phyloP scores from a whole-genome alignment of 2,329 filamentous ascomycete genomes.

The Pseudocercospora pini-densiflorae region DNA sequence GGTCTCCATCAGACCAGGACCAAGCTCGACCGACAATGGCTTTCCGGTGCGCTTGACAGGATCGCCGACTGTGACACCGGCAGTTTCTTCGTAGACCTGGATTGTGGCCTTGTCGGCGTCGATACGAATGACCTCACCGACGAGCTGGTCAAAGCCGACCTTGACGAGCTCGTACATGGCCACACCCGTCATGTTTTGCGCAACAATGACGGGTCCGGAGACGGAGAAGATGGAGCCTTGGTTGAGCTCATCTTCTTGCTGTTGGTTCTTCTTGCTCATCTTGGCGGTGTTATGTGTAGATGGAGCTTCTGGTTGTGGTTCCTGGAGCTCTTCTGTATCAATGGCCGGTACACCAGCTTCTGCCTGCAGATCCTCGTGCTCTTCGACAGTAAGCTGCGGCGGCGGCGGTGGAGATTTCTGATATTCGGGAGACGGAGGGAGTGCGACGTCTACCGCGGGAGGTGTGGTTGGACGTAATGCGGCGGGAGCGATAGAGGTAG shows the following conservation, averaged over 20 bases:
- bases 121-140: constrained; percentile 98
- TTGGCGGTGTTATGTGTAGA: constrained; percentile 31
- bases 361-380: constrained; percentile 15
- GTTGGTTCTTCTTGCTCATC: constrained; percentile 43
- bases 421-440: constrained; percentile 26
- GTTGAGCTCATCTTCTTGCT: constrained; percentile 58
- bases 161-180: constrained; percentile 99
- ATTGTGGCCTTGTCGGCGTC: constrained; percentile 94
- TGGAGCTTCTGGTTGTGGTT: constrained; percentile 17
- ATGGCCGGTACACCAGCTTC: constrained; percentile 16
- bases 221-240: constrained; percentile 73
- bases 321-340: constrained; percentile 20
- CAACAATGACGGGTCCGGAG: constrained; percentile 88
- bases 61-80: constrained; percentile 94
- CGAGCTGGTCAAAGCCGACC: constrained; percentile 88
- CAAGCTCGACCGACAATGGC: constrained; percentile 95
- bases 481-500: constrained; percentile 12
- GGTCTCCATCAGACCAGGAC: constrained; percentile 95
- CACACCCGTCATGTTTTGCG: constrained; percentile 98
- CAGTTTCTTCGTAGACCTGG: constrained; percentile 99
- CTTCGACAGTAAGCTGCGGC: constrained; percentile 13
- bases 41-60: constrained; percentile 90
- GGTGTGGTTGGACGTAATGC: constrained; percentile 20
- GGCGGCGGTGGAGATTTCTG: constrained; percentile 12
- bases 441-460: constrained; percentile 25